Conservation (phyloP, 2,329 filamentous ascomycete species). For the Calonectria pteridis region DNA sequence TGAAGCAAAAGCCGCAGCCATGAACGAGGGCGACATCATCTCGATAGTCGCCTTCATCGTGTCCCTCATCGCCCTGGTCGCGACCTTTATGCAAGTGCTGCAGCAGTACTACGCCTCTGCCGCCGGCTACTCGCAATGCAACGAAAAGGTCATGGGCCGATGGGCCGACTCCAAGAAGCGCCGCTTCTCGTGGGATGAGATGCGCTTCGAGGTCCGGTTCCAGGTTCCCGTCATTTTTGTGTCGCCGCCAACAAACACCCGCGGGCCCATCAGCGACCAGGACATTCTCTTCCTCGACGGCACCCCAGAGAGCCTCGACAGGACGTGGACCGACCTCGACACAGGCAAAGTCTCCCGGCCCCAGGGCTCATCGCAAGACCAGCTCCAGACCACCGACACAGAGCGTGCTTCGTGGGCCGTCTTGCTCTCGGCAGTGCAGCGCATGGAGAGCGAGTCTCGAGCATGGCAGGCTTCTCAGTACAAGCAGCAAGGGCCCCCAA, state of each 20-base stretch:
- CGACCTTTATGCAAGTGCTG: conserved; percentile 60
- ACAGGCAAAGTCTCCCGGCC: background rate
- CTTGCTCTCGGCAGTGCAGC: conserved; percentile 63
- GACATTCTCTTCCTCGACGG: conserved; percentile 56
- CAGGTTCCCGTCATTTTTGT: conserved; percentile 65
- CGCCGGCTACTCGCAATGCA: conserved; percentile 62
- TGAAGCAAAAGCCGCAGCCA: conserved; percentile 18
- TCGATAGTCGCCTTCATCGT: conserved; percentile 60
- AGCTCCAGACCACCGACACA: conserved; percentile 67
- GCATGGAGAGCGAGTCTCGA: conserved; percentile 62
- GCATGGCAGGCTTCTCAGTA: conserved; percentile 58
- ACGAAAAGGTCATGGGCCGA: conserved; percentile 60
- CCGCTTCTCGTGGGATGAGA: conserved; percentile 55
- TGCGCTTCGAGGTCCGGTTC: conserved; percentile 64
- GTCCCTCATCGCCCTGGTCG: conserved; percentile 60
- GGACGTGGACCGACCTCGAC: conserved; percentile 43
- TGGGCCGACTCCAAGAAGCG: conserved; percentile 59
- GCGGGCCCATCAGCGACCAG: conserved; percentile 50
- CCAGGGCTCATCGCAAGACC: conserved; percentile 42
- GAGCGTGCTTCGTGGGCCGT: conserved; percentile 68
- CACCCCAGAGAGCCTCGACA: conserved; percentile 49
- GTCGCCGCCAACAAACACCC: conserved; percentile 55
- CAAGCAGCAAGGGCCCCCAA: conserved; percentile 37
- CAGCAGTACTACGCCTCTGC: conserved; percentile 65
- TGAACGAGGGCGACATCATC: conserved; percentile 47